These are phyloP conservation scores for Rhynchospora pubera DNA, from an alignment of 176 grass and related monocot species.

Conservation along the genomic window DNA sequence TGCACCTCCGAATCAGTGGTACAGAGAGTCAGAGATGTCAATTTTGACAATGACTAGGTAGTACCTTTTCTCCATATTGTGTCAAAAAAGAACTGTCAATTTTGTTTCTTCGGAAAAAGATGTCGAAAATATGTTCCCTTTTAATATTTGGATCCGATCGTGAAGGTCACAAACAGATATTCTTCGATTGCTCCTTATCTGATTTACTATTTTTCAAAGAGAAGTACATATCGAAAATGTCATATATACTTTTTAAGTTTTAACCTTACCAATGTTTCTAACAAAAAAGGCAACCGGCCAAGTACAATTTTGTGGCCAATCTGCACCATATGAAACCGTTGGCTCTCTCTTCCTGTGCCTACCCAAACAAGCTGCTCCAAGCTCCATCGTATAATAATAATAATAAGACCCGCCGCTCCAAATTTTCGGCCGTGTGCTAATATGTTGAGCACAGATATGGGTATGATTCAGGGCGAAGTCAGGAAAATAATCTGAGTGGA, in stretches of 20 bases:
- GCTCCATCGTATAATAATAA: too few species aligned
- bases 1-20: background rate
- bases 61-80: background rate
- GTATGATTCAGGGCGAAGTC: too few species aligned
- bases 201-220: background rate
- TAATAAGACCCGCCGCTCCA: too few species aligned
- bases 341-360: too few species aligned
- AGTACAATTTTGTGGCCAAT: too few species aligned
- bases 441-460: too few species aligned
- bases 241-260: background rate
- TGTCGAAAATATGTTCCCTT: background rate
- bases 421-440: too few species aligned
- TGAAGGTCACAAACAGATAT: background rate
- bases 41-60: background rate
- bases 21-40: background rate
- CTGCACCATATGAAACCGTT: too few species aligned
- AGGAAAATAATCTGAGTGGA: too few species aligned
- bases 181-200: background rate
- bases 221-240: background rate
- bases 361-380: too few species aligned
- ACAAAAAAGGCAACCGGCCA: too few species aligned
- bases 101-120: background rate
- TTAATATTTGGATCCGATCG: background rate
- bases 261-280: background rate
- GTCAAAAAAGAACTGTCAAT: too few species aligned